phyloP scores from a whole-genome alignment of 805 yeast genomes.

The Hanseniaspora occidentalis region DNA sequence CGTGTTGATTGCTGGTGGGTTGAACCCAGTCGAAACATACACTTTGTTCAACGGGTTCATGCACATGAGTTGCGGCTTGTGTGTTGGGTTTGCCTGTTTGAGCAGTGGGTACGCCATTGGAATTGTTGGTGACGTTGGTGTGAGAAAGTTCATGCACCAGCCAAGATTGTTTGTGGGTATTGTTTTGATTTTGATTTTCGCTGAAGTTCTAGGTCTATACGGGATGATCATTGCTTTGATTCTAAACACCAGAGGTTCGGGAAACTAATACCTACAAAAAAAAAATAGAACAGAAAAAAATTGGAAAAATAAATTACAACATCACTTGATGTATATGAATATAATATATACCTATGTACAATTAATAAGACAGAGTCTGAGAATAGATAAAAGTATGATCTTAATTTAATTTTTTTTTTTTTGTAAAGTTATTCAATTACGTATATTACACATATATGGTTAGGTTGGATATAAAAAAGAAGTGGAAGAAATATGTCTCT shows the following conservation, averaged over 20 bases:
- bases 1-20: slow-evolving; percentile 85
- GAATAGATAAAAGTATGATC: too few relatives aligned
- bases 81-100: slow-evolving; percentile 93
- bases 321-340: too few relatives aligned
- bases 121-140: slow-evolving; percentile 88
- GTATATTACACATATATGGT: too few relatives aligned
- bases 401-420: too few relatives aligned
- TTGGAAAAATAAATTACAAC: neutral
- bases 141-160: slow-evolving; percentile 77
- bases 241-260: slow-evolving; percentile 78
- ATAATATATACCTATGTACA: too few relatives aligned
- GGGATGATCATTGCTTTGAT: slow-evolving; percentile 94
- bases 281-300: too few relatives aligned
- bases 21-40: slow-evolving; percentile 67
- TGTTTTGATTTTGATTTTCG: slow-evolving; percentile 77
- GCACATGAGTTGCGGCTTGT: slow-evolving; percentile 92
- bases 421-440: too few relatives aligned
- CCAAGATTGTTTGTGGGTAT: slow-evolving; percentile 83
- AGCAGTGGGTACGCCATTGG: slow-evolving; percentile 97
- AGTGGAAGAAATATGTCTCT: slow-evolving; percentile 16
- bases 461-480: too few relatives aligned
- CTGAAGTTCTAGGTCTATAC: slow-evolving; percentile 80
- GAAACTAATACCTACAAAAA: slow-evolving; percentile 11
- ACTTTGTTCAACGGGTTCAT: slow-evolving; percentile 92
- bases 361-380: too few relatives aligned